Conservation (phyloP, 1,284 basidiomycete genomes). For the Gastroboletus turbinatus region DNA sequence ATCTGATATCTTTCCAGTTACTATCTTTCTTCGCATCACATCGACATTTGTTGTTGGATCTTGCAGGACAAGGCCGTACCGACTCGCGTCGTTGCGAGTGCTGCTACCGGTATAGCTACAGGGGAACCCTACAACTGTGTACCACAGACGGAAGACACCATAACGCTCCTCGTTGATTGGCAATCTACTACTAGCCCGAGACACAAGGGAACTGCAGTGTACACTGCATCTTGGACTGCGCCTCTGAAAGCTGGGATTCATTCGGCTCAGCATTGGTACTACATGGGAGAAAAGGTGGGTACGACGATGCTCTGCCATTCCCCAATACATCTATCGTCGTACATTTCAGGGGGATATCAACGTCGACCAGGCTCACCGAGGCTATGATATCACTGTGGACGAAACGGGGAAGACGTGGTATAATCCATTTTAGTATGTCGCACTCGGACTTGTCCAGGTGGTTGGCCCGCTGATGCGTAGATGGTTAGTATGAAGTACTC, state of each 20-base stretch:
- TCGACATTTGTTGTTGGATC: constrained; percentile 91
- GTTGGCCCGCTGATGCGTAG: constrained; percentile 11
- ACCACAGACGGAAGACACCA: constrained; percentile 87
- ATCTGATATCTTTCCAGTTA: constrained; percentile 51
- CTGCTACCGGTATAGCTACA: constrained; percentile 86
- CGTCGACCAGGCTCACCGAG: constrained; percentile 91
- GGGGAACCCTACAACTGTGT: constrained; percentile 84
- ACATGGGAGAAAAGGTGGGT: constrained; percentile 84
- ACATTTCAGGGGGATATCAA: constrained; percentile 75
- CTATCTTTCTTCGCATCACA: constrained; percentile 93
- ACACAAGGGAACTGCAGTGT: constrained; percentile 80
- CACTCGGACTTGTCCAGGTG: neutral
- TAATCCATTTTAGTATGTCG: constrained; percentile 86
- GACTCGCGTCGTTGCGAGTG: constrained; percentile 84
- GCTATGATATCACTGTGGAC: constrained; percentile 85
- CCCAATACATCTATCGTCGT: neutral
- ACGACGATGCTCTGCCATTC: neutral
- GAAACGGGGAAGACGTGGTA: constrained; percentile 81
- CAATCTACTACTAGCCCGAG: constrained; percentile 68
- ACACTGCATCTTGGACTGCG: constrained; percentile 90
- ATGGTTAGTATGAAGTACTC: constrained; percentile 84
- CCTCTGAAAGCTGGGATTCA: constrained; percentile 79
- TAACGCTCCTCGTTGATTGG: constrained; percentile 93
- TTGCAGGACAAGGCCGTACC: constrained; percentile 79
- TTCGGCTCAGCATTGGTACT: constrained; percentile 91